Conservation (phyloP, 306 rosid genomes). For the Quercus variabilis region DNA sequence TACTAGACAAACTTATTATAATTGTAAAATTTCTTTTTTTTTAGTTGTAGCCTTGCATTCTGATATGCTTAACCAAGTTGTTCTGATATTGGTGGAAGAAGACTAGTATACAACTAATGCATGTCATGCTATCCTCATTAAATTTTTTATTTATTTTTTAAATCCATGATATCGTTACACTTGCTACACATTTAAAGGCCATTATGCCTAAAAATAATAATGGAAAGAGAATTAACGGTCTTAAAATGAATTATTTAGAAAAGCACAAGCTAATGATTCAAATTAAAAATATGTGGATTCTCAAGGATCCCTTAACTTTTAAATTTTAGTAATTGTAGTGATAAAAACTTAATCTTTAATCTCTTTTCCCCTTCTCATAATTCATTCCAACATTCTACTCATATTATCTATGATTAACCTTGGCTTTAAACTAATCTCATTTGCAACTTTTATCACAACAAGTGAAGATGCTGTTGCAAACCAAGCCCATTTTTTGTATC, state of each 20-base stretch:
- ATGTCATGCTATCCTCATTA: no score
- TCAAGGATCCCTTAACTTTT: background rate
- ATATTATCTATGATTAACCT: background rate
- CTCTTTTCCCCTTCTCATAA: background rate
- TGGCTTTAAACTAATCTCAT: background rate
- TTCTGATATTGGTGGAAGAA: no score
- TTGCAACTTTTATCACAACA: no score
- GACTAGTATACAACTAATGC: no score
- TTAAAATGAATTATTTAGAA: background rate
- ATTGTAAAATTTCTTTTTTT: background rate
- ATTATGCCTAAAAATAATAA: no score
- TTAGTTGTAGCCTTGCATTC: background rate
- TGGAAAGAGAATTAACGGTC: no score
- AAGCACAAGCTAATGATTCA: background rate
- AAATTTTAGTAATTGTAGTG: background rate
- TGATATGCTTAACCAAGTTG: no score
- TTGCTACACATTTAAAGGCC: no score
- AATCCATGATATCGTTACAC: no score
- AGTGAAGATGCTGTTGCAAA: no score
- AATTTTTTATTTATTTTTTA: no score
- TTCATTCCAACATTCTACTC: background rate
- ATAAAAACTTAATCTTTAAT: background rate
- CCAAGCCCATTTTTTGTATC: no score
- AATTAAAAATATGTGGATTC: background rate
- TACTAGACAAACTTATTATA: background rate